Evolutionary conservation across 176 grass and related monocot genomes (phyloP), one percentile per base, ranked within the genome.

Genomic region (Eleusine indica): DNA sequence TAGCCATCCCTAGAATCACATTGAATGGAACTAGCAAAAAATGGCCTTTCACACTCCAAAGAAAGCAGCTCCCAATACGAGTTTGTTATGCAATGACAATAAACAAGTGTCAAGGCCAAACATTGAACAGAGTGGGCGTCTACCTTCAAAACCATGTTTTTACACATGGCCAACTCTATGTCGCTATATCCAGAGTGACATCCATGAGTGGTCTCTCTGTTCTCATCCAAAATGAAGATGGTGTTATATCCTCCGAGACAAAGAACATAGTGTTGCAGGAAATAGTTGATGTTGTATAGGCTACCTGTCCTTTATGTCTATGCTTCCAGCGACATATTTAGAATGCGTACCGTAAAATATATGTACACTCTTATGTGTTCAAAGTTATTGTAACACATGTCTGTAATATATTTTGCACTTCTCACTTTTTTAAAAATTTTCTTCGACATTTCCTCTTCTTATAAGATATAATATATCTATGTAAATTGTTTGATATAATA

Each of bases 71-170:
- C 42, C 74, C 66, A 0, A 13, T 86, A 0, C 16, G 18, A 8
- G 15, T 83, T 0, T 83, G 81, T n/a, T 83, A 63, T 75, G 81
- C 70, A 5, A 75, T 83, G 81, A 83, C 81, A 2, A 83, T 83
- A 2, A 71, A 82, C 16, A 82, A 82, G 12, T 70, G 64, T 25
- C 62, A 82, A 54, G 79, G 65, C 0, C 68, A 83, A 44, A 83
- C 81, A 5, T 28, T 83, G 0, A 2, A 12, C 18, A 86, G 35
- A 1, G 42, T 80, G 9, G 67, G 51, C 0, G 38, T 41, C 0
- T 86, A 72, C 22, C 46, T 86, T 0, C 18, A 18, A 1, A 37
- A 25, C 7, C 66, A 46, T 25, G 75, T 80, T 4, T 86, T 86
- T 48, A 44, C 60, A 0, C 75, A 80, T 49, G 84, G 75, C 3